These are phyloP conservation scores for Acacia acuminata DNA, from an alignment of 306 rosid species.

Conservation along the genomic window DNA sequence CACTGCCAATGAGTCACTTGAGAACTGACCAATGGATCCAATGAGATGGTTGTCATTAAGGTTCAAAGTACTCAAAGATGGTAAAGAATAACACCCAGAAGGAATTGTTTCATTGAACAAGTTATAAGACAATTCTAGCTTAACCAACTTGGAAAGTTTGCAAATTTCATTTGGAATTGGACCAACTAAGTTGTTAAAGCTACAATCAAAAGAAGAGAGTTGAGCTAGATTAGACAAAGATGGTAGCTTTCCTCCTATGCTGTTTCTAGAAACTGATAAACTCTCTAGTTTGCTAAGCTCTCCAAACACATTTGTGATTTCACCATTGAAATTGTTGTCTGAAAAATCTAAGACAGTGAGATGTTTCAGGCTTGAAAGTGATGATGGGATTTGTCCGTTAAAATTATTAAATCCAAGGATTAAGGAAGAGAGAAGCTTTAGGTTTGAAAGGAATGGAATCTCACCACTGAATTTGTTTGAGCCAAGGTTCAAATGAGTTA, in stretches of 20 bases:
- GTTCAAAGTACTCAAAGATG: neutral
- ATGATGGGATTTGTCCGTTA: neutral
- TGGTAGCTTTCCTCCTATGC: neutral
- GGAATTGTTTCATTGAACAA: constrained; percentile 26
- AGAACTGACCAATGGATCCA: neutral
- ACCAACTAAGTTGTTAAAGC: constrained; percentile 9
- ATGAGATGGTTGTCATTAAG: neutral
- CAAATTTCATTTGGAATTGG: neutral
- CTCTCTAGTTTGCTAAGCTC: neutral
- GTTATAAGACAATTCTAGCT: neutral
- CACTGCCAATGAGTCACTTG: neutral
- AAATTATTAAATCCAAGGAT: neutral
- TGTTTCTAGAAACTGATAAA: neutral
- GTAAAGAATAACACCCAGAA: neutral
- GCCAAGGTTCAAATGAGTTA: neutral
- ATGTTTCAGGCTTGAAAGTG: neutral
- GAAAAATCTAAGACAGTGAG: neutral
- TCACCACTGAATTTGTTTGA: constrained; percentile 17
- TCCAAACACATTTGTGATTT: neutral
- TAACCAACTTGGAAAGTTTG: neutral
- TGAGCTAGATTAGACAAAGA: neutral
- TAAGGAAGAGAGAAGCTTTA: neutral
- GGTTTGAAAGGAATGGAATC: constrained; percentile 13
- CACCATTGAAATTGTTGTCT: neutral
- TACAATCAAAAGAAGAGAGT: neutral